A percentile compares a stretch with the other conserved stretches of the same genome.
Evolutionary conservation across 148 eudicot species (phyloP).

Genomic region (Dysphania ambrosioides): DNA sequence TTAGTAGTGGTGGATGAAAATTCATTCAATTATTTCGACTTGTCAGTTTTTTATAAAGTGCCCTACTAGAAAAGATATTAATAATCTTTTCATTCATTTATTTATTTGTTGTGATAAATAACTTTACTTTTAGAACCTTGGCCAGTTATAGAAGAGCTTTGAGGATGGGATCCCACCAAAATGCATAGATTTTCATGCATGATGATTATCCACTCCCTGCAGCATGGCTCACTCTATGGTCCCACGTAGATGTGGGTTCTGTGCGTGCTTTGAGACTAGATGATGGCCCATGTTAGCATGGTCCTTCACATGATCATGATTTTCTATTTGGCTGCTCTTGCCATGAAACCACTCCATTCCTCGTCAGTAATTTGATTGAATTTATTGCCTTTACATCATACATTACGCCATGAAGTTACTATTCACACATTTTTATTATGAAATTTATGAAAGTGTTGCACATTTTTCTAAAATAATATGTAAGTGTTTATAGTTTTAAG

Average conservation of each 20-base stretch:
- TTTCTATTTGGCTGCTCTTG: background rate
- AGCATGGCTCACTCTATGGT: constrained; percentile 18
- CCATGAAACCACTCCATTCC: background rate
- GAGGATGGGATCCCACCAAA: constrained; percentile 14
- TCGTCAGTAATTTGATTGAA: background rate
- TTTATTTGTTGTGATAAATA: background rate
- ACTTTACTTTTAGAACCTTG: background rate
- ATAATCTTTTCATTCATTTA: background rate
- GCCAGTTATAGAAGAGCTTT: constrained; percentile 19
- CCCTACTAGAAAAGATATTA: constrained; percentile 5
- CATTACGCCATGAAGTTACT: no score
- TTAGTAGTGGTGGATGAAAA: background rate
- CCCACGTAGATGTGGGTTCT: constrained; percentile 4
- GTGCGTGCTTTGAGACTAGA: background rate
- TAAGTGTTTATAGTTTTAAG: no score
- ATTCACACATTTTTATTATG: no score
- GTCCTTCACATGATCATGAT: background rate
- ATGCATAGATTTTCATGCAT: constrained; percentile 18
- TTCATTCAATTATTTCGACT: background rate
- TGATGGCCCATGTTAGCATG: constrained; percentile 9
- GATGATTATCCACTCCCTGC: constrained; percentile 3
- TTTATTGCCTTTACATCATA: background rate
- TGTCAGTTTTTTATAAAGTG: background rate
- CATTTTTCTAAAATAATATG: no score
- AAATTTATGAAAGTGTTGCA: no score